These are phyloP conservation scores for Macaranga tanarius DNA, from an alignment of 441 rosid genomes.

Conservation along the genomic window DNA sequence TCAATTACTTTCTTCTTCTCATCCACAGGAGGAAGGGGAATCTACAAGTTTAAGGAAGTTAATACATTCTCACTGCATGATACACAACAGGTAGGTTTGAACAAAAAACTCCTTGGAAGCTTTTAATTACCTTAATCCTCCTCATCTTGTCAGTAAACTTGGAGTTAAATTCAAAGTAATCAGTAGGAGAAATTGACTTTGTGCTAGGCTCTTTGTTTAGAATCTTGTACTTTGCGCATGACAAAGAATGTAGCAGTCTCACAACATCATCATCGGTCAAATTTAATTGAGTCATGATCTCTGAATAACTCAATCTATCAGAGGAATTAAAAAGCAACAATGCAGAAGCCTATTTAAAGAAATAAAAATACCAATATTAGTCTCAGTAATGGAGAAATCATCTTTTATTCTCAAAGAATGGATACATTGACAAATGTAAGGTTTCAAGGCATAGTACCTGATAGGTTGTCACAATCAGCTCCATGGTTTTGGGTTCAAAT, in stretches of 20 bases:
- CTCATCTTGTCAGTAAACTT: constrained; percentile 90
- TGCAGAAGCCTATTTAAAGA: constrained; percentile 63
- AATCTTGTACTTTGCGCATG: constrained; percentile 94
- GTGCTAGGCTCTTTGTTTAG: constrained; percentile 81
- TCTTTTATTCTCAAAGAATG: neutral
- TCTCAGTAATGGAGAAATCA: constrained; percentile 7
- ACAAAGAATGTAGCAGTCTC: constrained; percentile 88
- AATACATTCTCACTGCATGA: neutral
- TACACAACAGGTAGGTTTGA: no score
- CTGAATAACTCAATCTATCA: constrained; percentile 76
- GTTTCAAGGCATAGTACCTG: constrained; percentile 50
- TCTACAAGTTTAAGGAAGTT: constrained; percentile 38
- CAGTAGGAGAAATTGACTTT: constrained; percentile 63
- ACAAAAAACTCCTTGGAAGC: constrained; percentile 1
- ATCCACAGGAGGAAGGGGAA: constrained; percentile 94
- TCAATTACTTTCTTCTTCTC: constrained; percentile 91
- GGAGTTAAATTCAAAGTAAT: constrained; percentile 78
- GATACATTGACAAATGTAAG: neutral
- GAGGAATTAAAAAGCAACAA: constrained; percentile 79
- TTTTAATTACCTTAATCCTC: constrained; percentile 76
- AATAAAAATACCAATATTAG: constrained; percentile 13
- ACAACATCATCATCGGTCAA: constrained; percentile 82
- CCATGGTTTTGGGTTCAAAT: constrained; percentile 86
- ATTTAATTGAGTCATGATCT: constrained; percentile 81
- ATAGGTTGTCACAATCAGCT: constrained; percentile 87